Evolutionary conservation across 306 rosid species (phyloP).

Genomic region (Lupinus albus): DNA sequence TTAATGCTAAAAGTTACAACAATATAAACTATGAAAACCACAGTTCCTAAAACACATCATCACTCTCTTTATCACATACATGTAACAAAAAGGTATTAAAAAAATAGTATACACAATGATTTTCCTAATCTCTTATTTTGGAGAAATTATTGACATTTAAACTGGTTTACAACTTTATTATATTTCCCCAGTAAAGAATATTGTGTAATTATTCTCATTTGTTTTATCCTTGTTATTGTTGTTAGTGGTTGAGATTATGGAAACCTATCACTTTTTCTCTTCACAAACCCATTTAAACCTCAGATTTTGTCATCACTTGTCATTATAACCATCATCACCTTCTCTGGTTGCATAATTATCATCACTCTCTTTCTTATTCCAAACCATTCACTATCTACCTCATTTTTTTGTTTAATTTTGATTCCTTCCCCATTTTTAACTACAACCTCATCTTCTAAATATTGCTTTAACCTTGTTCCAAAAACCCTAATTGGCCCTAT

Average conservation of each 20-base stretch:
- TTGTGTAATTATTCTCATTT: background rate
- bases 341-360: slow-evolving; percentile 29
- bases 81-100: too few relatives aligned
- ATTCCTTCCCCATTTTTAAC: slow-evolving; percentile 23
- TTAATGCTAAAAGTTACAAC: background rate
- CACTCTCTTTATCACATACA: background rate
- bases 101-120: background rate
- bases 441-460: slow-evolving; percentile 15
- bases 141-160: background rate
- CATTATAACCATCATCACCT: slow-evolving; percentile 49
- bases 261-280: slow-evolving; percentile 43
- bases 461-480: slow-evolving; percentile 31
- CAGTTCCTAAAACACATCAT: background rate
- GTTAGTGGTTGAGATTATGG: slow-evolving; percentile 48
- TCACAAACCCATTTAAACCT: slow-evolving; percentile 49
- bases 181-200: background rate
- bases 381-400: slow-evolving; percentile 28
- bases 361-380: slow-evolving; percentile 17
- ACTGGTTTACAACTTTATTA: background rate
- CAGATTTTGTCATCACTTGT: slow-evolving; percentile 51
- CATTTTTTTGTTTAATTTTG: background rate
- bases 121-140: background rate
- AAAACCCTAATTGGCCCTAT: slow-evolving; percentile 54
- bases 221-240: background rate
- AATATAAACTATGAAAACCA: background rate